phyloP scores from a whole-genome alignment of 805 yeast species.

The Hyphopichia homilentoma region DNA sequence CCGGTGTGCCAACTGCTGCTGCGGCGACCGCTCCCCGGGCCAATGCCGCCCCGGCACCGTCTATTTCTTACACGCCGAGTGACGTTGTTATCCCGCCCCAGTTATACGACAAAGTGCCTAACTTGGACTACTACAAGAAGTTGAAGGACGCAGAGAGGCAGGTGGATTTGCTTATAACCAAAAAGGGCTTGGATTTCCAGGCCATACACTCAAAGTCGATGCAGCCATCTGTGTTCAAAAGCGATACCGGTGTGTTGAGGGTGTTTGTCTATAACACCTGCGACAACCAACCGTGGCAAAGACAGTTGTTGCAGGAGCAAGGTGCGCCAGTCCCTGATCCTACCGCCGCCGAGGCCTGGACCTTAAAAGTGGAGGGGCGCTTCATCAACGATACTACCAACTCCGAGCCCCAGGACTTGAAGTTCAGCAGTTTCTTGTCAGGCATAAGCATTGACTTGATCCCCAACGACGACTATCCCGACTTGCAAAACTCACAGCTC shows the following conservation, averaged over 20 bases:
- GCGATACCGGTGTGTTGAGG: conserved; percentile 62
- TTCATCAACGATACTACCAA: conserved; percentile 48
- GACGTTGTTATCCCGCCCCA: conserved; percentile 36
- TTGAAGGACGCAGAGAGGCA: conserved; percentile 78
- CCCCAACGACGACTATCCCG: conserved; percentile 37
- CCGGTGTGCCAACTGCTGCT: too few relatives aligned
- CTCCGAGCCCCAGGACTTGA: conserved; percentile 26
- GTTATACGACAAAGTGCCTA: conserved; percentile 50
- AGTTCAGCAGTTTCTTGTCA: conserved; percentile 76
- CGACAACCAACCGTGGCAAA: conserved; percentile 85
- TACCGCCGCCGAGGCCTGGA: conserved; percentile 58
- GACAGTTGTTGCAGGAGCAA: conserved; percentile 22
- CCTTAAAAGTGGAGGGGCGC: conserved; percentile 84
- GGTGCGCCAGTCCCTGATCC: conserved; percentile 15
- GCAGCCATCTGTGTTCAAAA: conserved; percentile 32
- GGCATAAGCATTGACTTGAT: conserved; percentile 79
- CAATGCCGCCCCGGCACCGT: conserved; percentile 32
- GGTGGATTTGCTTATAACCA: conserved; percentile 74
- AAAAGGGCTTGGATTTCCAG: conserved; percentile 82
- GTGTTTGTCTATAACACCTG: conserved; percentile 78
- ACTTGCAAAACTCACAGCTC: conserved; percentile 23
- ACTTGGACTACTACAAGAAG: conserved; percentile 67
- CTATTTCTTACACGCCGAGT: conserved; percentile 40
- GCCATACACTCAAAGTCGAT: conserved; percentile 47
- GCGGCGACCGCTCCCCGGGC: conserved; percentile 17